Percentiles rank a stretch among this genome's conserved stretches.
phyloP scores from a whole-genome alignment of 495 filamentous ascomycete genomes.

The Trichoderma virens region DNA sequence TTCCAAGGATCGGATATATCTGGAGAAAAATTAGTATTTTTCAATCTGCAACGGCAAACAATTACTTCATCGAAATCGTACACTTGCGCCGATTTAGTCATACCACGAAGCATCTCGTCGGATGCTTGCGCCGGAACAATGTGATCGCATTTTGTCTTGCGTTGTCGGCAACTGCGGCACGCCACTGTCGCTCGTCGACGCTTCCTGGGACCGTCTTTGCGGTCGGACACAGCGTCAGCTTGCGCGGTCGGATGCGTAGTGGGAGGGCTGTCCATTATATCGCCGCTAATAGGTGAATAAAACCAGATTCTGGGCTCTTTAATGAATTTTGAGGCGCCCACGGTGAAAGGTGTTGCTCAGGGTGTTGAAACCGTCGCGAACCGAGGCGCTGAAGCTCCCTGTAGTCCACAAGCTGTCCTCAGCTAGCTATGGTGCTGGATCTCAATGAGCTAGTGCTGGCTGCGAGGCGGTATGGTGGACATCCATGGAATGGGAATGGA shows the following conservation, averaged over 20 bases:
- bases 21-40: not conserved
- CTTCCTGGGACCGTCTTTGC: slow-evolving; percentile 10
- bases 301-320: not conserved
- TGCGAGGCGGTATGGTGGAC: too few relatives aligned
- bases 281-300: not conserved
- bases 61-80: not conserved
- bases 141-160: slow-evolving; percentile 42
- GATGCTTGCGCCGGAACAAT: slow-evolving; percentile 34
- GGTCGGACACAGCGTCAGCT: not conserved
- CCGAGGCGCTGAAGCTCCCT: not conserved
- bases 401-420: not conserved
- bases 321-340: not conserved
- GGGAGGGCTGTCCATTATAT: not conserved
- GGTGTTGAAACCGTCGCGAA: not conserved
- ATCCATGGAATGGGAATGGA: too few relatives aligned
- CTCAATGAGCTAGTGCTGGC: not conserved
- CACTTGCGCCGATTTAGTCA: slow-evolving; percentile 13
- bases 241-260: not conserved
- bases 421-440: not conserved
- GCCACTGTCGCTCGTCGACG: slow-evolving; percentile 22
- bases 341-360: not conserved
- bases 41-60: not conserved
- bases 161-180: slow-evolving; percentile 37
- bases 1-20: slow-evolving; percentile 13
- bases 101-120: slow-evolving; percentile 13